These are phyloP conservation scores for Phytophthora multivora DNA, from an alignment of 352 stramenopile genomes.

Conservation along the genomic window DNA sequence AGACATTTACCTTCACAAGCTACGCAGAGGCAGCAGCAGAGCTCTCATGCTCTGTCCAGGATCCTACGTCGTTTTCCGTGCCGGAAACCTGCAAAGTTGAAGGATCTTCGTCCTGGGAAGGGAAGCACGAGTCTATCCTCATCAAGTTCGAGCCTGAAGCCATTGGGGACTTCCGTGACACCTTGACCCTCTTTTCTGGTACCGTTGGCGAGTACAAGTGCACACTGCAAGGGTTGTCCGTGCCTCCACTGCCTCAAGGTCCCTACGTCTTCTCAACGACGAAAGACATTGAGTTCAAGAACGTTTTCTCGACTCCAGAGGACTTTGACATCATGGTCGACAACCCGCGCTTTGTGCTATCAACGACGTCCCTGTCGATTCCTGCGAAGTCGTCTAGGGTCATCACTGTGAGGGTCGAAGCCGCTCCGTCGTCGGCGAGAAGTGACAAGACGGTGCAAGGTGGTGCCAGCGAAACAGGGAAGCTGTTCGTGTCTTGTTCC, in stretches of 20 bases:
- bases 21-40: conserved; percentile 50
- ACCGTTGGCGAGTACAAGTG: conserved; percentile 86
- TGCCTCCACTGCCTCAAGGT: conserved; percentile 80
- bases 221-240: conserved; percentile 75
- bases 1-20: conserved; percentile 82
- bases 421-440: conserved; percentile 2
- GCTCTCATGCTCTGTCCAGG: conserved; percentile 58
- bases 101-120: conserved; percentile 72
- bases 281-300: conserved; percentile 89
- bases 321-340: conserved; percentile 88
- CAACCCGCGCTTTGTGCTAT: conserved; percentile 72
- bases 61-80: conserved; percentile 77
- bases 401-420: conserved; percentile 71
- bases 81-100: conserved; percentile 56
- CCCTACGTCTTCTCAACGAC: conserved; percentile 73
- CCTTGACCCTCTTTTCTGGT: conserved; percentile 65
- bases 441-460: conserved; percentile 17
- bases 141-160: conserved; percentile 91
- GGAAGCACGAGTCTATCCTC: conserved; percentile 55
- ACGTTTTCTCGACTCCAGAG: conserved; percentile 79
- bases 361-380: conserved; percentile 61
- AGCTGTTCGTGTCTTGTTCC: conserved; percentile 83
- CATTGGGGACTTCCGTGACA: conserved; percentile 86
- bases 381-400: conserved; percentile 66
- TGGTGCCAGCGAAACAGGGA: conserved; percentile 47